Evolutionary conservation across 2,329 filamentous ascomycete species (phyloP), one percentile per base, ranked within the genome.

Genomic region (Penicillium sp.): DNA sequence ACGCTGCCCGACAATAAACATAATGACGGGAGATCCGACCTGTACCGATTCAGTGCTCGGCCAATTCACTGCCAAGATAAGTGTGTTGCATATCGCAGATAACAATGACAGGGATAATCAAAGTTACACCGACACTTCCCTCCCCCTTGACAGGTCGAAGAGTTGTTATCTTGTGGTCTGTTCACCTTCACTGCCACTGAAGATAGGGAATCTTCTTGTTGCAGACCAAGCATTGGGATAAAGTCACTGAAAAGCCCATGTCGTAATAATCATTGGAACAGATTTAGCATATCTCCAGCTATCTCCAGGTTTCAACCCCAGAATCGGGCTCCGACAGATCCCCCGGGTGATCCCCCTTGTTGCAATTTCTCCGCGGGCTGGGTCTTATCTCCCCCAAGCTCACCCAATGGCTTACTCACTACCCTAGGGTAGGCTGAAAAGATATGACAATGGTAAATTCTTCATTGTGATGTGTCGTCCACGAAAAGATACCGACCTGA

Each of bases 271-370:
- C 24, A 5, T 10, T 28, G 5, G 24, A 28, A 28, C 10, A 10
- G 24, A 28, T 28, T 28, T 33, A 34, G 28, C 18, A 55, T 51
- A 59, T 51, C 56, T 51, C 51, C 47, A 54, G 39, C 50, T 58
- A 64, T 64, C 61, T 64, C 62, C 60, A 60, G 60, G 54, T 61
- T 61, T 55, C 40, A 39, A 60, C 62, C 62, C 62, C 60, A 55
- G 61, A 53, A 40, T 58, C 26, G 43, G 31, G 18, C 45, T 42
- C 45, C 34, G 50, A 49, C 47, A 49, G 51, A 56, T 45, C 50
- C 54, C 45, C 52, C 60, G 52, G 58, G 43, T 33, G 56, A 64
- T 63, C 59, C 47, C 45, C 49, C 23, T 29, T 48, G 46, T 40
- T 39, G 45, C 16, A 51, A 47, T 46, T 10, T 26, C 23, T 47